Percentiles rank a stretch among this genome's conserved stretches.
phyloP scores from a whole-genome alignment of 768 basidiomycete species.

The Cystofilobasidium capitatum region DNA sequence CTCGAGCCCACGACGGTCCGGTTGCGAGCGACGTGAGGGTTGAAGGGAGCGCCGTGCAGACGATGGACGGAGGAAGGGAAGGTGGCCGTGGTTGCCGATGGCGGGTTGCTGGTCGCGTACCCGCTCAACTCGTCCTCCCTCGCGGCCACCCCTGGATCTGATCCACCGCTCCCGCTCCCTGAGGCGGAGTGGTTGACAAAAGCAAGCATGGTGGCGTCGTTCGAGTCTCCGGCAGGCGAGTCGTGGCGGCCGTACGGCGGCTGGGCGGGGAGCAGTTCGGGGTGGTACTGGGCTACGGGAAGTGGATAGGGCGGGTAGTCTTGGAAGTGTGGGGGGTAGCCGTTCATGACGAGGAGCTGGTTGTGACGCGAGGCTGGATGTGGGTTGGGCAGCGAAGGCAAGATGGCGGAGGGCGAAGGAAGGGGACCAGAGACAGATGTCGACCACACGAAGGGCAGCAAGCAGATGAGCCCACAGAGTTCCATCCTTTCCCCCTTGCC shows the following conservation, averaged over 20 bases:
- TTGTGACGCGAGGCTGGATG: too few species aligned
- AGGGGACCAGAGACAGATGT: too few species aligned
- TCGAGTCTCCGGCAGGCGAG: not conserved
- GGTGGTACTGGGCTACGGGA: not conserved
- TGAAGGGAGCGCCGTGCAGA: not conserved
- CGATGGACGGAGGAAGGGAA: not conserved
- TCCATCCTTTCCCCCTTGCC: too few species aligned
- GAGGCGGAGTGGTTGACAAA: slow-evolving; percentile 2
- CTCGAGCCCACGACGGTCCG: slow-evolving; percentile 29
- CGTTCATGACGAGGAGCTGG: too few species aligned
- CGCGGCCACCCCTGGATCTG: not conserved
- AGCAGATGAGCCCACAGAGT: too few species aligned
- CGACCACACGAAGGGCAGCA: too few species aligned
- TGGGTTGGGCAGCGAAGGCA: too few species aligned
- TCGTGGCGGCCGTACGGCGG: not conserved
- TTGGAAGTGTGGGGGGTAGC: slow-evolving; percentile 2
- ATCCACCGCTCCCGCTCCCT: not conserved
- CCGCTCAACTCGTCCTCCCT: not conserved
- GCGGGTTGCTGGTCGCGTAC: not conserved
- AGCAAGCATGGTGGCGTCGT: not conserved
- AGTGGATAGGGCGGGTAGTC: not conserved
- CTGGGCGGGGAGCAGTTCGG: not conserved
- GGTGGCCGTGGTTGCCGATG: not conserved
- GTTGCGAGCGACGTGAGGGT: not conserved
- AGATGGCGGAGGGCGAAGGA: too few species aligned